phyloP scores from a whole-genome alignment of 1,284 basidiomycete genomes.

The Heimioporus punctisporus region DNA sequence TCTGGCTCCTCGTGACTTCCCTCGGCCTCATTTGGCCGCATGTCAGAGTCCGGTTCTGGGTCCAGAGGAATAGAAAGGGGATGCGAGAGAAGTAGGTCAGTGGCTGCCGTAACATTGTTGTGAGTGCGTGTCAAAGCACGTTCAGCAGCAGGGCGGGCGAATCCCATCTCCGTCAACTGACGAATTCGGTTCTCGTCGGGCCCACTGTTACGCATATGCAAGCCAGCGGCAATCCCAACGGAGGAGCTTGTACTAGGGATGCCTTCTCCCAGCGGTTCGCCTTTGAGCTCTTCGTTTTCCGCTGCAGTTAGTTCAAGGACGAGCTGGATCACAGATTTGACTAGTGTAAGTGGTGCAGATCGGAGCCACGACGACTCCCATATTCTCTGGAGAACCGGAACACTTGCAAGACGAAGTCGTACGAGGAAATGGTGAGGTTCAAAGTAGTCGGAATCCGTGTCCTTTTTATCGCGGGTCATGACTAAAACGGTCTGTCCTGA shows the following conservation, averaged over 20 bases:
- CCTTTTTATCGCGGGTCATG: conserved; percentile 76
- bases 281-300: conserved; percentile 76
- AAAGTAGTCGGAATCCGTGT: conserved; percentile 77
- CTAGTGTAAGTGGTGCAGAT: conserved; percentile 71
- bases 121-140: conserved; percentile 82
- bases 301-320: conserved; percentile 84
- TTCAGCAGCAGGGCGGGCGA: conserved; percentile 84
- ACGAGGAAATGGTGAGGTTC: conserved; percentile 89
- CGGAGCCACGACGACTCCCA: conserved; percentile 91
- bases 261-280: conserved; percentile 29
- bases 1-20: conserved; percentile 28
- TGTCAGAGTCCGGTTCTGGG: conserved; percentile 35
- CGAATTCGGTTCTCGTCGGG: conserved; percentile 80
- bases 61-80: conserved; percentile 80
- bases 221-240: conserved; percentile 37
- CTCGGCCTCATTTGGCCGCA: conserved; percentile 37
- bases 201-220: conserved; percentile 45
- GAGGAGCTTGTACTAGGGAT: conserved; percentile 28
- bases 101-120: conserved; percentile 91
- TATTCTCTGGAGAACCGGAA: conserved; percentile 70
- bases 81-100: conserved; percentile 86
- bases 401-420: conserved; percentile 69
- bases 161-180: conserved; percentile 97
- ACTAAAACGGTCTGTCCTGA: conserved; percentile 82
- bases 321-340: conserved; percentile 76